Evolutionary conservation across 1,139 yeast genomes (phyloP).

Genomic region (Pichia sp.): DNA sequence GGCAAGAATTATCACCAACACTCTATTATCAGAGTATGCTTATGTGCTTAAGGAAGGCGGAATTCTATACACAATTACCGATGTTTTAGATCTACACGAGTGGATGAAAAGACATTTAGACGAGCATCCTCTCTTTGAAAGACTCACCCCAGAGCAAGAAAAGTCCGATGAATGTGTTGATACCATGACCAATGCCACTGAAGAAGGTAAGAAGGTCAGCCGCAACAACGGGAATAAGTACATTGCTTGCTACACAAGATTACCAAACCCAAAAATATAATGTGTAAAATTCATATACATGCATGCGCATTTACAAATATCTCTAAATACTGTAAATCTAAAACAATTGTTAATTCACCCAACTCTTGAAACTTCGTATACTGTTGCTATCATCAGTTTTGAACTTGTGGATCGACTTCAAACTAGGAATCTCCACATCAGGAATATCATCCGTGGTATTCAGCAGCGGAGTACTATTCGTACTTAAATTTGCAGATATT

Average conservation of each 20-base stretch:
- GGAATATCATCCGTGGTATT: conserved; percentile 19
- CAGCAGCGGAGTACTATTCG: conserved; percentile 10
- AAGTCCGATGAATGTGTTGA: conserved; percentile 71
- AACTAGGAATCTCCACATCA: conserved; percentile 41
- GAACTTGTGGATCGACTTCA: conserved; percentile 36
- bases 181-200: conserved; percentile 87
- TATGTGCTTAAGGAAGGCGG: conserved; percentile 86
- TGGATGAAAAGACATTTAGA: conserved; percentile 97
- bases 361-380: conserved; percentile 36
- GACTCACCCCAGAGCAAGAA: conserved; percentile 80
- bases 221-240: conserved; percentile 85
- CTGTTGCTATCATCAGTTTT: conserved; percentile 34
- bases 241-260: conserved; percentile 81
- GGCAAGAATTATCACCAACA: conserved; percentile 90
- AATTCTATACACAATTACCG: conserved; percentile 88
- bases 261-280: conserved; percentile 49
- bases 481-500: background rate
- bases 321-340: background rate
- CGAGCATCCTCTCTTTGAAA: conserved; percentile 84
- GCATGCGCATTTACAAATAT: background rate
- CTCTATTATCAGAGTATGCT: conserved; percentile 87
- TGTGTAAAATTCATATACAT: background rate
- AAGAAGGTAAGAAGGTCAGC: conserved; percentile 94
- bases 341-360: conserved; percentile 17
- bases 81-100: conserved; percentile 84